These are phyloP conservation scores for Aureobasidium sp. DNA, from an alignment of 2,329 filamentous ascomycete genomes.

Conservation along the genomic window DNA sequence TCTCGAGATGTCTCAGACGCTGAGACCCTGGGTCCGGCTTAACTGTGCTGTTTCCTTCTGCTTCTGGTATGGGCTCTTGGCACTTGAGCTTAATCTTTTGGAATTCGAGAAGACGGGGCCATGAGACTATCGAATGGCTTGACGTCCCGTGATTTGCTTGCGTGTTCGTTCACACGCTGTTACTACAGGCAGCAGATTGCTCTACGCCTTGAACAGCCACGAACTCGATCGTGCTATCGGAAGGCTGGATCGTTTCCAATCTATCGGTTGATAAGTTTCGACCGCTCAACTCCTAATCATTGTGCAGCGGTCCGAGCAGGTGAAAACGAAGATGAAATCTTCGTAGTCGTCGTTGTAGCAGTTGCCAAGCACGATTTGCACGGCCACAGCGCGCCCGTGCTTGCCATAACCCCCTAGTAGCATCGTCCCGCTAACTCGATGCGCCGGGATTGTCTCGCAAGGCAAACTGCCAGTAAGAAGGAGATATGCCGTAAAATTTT, in stretches of 20 bases:
- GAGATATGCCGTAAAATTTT: no score
- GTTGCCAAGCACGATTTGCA: background rate
- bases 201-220: background rate
- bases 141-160: background rate
- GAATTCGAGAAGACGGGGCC: background rate
- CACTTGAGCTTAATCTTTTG: background rate
- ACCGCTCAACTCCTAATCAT: background rate
- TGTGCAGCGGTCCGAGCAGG: background rate
- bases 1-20: conserved; percentile 4
- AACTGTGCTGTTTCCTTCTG: background rate
- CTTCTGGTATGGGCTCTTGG: background rate
- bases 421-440: background rate
- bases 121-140: conserved; percentile 10
- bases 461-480: no score
- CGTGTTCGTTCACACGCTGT: background rate
- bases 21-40: background rate
- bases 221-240: background rate
- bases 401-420: background rate
- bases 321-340: background rate
- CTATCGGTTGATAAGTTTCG: background rate
- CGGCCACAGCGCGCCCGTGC: background rate
- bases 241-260: background rate
- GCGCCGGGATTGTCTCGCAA: background rate
- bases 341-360: background rate
- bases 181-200: background rate